Percentiles rank a stretch among this genome's conserved stretches.
phyloP scores from a whole-genome alignment of 176 grass and related monocot genomes.

The Areca catechu region DNA sequence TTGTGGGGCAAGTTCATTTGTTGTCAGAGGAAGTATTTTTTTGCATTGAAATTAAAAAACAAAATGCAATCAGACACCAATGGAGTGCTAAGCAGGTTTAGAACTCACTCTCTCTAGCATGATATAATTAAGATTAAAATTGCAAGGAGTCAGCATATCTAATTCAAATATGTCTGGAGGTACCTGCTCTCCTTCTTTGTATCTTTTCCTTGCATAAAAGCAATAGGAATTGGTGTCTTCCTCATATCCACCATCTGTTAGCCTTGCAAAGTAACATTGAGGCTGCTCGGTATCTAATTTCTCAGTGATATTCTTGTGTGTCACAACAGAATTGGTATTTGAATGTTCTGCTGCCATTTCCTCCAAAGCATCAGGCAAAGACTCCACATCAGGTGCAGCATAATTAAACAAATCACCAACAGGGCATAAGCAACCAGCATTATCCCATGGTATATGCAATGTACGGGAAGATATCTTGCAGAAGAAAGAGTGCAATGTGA shows the following conservation, averaged over 20 bases:
- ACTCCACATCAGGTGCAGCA: conserved; percentile 54
- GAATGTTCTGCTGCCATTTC: conserved; percentile 7
- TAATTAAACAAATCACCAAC: conserved; percentile 97
- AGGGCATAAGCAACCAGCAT: conserved; percentile 84
- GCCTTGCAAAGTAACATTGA: conserved; percentile 31
- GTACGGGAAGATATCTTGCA: conserved; percentile 77
- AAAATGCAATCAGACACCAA: too few species aligned
- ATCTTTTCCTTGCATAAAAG: conserved; percentile 73
- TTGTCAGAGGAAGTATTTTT: too few species aligned
- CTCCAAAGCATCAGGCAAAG: conserved; percentile 29
- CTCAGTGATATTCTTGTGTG: conserved; percentile 17
- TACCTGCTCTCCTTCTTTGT: conserved; percentile 79
- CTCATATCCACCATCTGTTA: conserved; percentile 89
- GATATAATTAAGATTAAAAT: too few species aligned
- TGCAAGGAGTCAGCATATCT: too few species aligned
- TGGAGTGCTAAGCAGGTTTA: too few species aligned
- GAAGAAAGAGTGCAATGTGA: conserved; percentile 14
- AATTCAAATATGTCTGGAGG: background rate
- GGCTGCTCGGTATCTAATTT: conserved; percentile 8
- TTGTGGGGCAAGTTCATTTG: too few species aligned
- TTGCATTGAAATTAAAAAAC: too few species aligned
- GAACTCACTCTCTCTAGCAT: too few species aligned
- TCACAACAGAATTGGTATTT: conserved; percentile 4
- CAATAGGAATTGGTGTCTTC: conserved; percentile 46
- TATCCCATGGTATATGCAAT: conserved; percentile 91